Evolutionary conservation across 140 eudicot species (phyloP).

Genomic region (Cichorium intybus): DNA sequence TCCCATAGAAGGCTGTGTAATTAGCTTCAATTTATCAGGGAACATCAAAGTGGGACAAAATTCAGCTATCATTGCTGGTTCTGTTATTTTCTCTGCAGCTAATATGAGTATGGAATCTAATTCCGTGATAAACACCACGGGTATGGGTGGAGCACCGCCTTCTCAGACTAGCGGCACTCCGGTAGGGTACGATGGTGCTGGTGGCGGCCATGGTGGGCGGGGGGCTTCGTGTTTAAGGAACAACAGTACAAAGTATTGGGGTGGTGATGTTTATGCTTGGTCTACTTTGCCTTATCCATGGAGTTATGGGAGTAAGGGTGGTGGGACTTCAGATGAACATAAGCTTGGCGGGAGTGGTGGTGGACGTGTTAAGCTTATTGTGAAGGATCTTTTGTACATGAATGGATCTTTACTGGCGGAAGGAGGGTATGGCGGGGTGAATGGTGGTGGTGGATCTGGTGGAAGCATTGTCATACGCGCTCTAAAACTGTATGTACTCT

Average conservation of each 20-base stretch:
- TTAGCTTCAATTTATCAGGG: constrained; percentile 76
- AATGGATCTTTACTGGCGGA: constrained; percentile 81
- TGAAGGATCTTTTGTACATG: constrained; percentile 46
- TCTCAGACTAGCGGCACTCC: constrained; percentile 95
- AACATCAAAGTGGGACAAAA: constrained; percentile 61
- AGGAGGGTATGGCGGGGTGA: constrained; percentile 85
- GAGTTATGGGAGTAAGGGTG: constrained; percentile 92
- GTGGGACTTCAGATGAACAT: constrained; percentile 60
- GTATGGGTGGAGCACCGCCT: constrained; percentile 83
- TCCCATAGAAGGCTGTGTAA: constrained; percentile 63
- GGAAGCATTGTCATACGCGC: constrained; percentile 78
- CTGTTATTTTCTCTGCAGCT: constrained; percentile 56
- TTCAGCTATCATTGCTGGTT: constrained; percentile 67
- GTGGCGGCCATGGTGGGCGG: constrained; percentile 97
- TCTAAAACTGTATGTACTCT: constrained; percentile 62
- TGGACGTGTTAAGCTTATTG: constrained; percentile 69
- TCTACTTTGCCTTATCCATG: constrained; percentile 69
- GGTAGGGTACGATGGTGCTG: constrained; percentile 83
- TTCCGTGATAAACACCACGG: constrained; percentile 66
- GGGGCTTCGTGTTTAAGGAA: constrained; percentile 82
- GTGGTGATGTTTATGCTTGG: constrained; percentile 96
- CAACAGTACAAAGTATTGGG: constrained; percentile 57
- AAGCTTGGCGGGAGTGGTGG: constrained; percentile 81
- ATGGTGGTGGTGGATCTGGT: constrained; percentile 95
- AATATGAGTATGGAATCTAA: constrained; percentile 59